A percentile compares a stretch with the other conserved stretches of the same genome.
These are phyloP conservation scores for Comarum palustre DNA, from an alignment of 306 rosid species.

Conservation along the genomic window DNA sequence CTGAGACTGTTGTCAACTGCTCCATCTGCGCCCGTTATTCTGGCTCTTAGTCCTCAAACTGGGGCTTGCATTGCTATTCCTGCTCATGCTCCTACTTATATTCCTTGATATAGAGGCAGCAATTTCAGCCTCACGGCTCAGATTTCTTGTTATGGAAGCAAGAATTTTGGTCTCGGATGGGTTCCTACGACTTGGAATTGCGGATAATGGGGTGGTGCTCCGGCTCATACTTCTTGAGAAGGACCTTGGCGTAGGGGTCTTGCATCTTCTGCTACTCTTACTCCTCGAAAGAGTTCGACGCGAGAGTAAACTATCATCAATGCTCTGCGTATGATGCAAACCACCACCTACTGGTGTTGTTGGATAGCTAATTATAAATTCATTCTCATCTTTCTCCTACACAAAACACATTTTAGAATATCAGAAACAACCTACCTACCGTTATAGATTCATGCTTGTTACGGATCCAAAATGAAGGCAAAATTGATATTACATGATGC, in stretches of 20 bases:
- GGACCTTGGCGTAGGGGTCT: slow-evolving; percentile 60
- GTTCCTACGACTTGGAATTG: slow-evolving; percentile 9
- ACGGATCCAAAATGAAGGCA: neutral
- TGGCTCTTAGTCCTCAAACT: neutral
- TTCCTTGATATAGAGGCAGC: slow-evolving; percentile 10
- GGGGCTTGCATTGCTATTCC: neutral
- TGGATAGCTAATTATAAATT: slow-evolving; percentile 30
- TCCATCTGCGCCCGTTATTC: neutral
- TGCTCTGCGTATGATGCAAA: slow-evolving; percentile 29
- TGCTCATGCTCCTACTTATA: slow-evolving; percentile 3
- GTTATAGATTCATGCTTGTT: neutral
- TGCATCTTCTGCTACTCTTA: slow-evolving; percentile 47
- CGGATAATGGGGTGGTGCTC: slow-evolving; percentile 26
- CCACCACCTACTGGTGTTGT: slow-evolving; percentile 17
- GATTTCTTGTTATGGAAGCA: slow-evolving; percentile 5
- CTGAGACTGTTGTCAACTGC: neutral
- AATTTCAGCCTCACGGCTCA: slow-evolving; percentile 26
- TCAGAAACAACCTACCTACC: neutral
- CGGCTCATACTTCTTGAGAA: slow-evolving; percentile 39
- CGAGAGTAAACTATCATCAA: slow-evolving; percentile 43
- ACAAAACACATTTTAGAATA: neutral
- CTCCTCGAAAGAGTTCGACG: slow-evolving; percentile 37
- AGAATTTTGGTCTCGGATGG: neutral
- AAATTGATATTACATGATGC: neutral
- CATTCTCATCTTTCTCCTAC: slow-evolving; percentile 13